Percentiles rank a stretch among this genome's conserved stretches.
These are phyloP conservation scores for Populus euphratica DNA, from an alignment of 345 rosid species.

Conservation along the genomic window DNA sequence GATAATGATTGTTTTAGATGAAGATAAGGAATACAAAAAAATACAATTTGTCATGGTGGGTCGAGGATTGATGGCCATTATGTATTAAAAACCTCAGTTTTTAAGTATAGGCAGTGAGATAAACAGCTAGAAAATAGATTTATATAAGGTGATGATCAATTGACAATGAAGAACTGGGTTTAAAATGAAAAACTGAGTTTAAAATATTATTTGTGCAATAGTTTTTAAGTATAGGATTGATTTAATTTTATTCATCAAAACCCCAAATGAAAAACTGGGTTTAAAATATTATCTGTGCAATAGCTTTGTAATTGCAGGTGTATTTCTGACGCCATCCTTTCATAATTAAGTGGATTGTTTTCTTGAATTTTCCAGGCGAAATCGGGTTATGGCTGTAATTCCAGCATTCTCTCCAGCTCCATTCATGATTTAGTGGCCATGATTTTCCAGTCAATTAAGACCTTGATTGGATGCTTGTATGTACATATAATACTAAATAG, in stretches of 20 bases:
- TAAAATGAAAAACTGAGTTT: too few relatives aligned
- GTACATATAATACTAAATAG: neutral
- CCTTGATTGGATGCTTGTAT: neutral
- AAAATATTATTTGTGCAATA: too few relatives aligned
- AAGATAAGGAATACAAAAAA: neutral
- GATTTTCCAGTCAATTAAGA: neutral
- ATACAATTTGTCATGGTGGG: neutral
- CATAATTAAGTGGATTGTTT: neutral
- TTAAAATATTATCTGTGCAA: neutral
- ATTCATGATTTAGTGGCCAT: conserved; percentile 44
- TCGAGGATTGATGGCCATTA: neutral
- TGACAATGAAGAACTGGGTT: neutral
- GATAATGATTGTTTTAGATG: neutral
- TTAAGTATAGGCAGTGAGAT: neutral
- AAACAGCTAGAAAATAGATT: neutral
- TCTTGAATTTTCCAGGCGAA: conserved; percentile 30
- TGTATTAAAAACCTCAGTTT: neutral
- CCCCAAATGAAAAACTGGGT: neutral
- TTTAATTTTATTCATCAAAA: neutral
- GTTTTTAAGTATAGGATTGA: too few relatives aligned
- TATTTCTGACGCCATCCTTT: neutral
- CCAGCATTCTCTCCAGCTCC: conserved; percentile 59
- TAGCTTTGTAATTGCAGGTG: neutral
- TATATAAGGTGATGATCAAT: neutral
- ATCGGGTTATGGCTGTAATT: conserved; percentile 22